Evolutionary conservation across 371 early-diverging fungal genomes (phyloP).

Genomic region (Actinomucor elegans): DNA sequence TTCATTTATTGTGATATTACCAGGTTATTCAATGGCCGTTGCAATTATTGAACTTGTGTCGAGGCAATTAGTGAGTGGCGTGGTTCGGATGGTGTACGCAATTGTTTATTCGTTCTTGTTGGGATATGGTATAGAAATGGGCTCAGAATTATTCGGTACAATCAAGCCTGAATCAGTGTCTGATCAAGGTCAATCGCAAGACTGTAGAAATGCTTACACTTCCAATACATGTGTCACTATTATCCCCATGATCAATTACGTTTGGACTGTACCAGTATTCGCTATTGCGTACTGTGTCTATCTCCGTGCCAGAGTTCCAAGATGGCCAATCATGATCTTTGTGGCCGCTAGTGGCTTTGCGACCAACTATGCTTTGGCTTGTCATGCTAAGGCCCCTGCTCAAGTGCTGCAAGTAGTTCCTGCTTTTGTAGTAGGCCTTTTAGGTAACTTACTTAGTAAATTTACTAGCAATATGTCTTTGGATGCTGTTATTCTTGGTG

Average conservation of each 20-base stretch:
- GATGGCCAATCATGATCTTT: constrained; percentile 45
- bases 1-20: constrained; percentile 63
- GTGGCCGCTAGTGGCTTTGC: constrained; percentile 38
- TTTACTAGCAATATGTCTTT: constrained; percentile 56
- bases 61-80: constrained; percentile 85
- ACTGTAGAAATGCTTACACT: constrained; percentile 15
- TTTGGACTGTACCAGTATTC: constrained; percentile 43
- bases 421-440: constrained; percentile 55
- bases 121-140: constrained; percentile 80
- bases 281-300: constrained; percentile 45
- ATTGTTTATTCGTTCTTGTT: constrained; percentile 76
- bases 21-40: constrained; percentile 74
- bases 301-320: constrained; percentile 38
- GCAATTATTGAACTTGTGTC: constrained; percentile 82
- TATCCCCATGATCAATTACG: constrained; percentile 29
- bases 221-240: constrained; percentile 29
- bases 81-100: constrained; percentile 79
- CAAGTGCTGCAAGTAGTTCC: constrained; percentile 52
- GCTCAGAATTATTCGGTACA: constrained; percentile 48
- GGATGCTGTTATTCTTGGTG: constrained; percentile 55
- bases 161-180: constrained; percentile 34
- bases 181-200: constrained; percentile 8
- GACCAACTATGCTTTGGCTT: constrained; percentile 31
- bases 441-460: constrained; percentile 54
- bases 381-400: constrained; percentile 47